These are phyloP conservation scores for Casuarina cunninghamiana DNA, from an alignment of 306 rosid species.

Conservation along the genomic window DNA sequence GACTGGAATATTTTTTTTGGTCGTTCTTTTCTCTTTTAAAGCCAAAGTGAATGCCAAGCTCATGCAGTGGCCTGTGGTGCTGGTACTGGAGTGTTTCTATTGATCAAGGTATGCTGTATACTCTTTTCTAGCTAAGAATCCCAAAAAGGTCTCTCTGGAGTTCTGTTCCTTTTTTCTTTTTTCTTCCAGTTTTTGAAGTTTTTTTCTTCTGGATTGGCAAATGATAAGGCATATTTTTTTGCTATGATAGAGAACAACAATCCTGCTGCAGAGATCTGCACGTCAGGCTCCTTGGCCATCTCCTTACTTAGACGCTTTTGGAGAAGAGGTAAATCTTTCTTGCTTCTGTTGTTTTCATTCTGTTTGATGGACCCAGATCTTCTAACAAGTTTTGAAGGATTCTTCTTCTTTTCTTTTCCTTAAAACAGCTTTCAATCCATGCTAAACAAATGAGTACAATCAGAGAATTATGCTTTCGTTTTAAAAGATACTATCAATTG, in stretches of 20 bases:
- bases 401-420: neutral
- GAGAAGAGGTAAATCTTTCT: conserved; percentile 79
- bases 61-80: conserved; percentile 92
- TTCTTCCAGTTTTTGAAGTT: conserved; percentile 8
- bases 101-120: conserved; percentile 62
- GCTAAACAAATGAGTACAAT: too few species aligned
- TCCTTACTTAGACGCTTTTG: conserved; percentile 91
- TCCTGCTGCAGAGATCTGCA: conserved; percentile 83
- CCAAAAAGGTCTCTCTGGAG: neutral
- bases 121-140: neutral
- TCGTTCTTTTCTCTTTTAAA: conserved; percentile 26
- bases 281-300: conserved; percentile 99
- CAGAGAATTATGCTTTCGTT: neutral
- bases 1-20: conserved; percentile 23
- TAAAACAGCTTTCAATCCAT: neutral
- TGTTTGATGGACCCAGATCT: neutral
- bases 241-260: conserved; percentile 71
- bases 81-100: conserved; percentile 86
- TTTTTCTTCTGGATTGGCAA: conserved; percentile 4
- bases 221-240: conserved; percentile 17
- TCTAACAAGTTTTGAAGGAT: neutral
- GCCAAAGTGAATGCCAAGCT: conserved; percentile 88
- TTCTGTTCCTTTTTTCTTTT: conserved; percentile 3
- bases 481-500: neutral
- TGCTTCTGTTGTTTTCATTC: conserved; percentile 1